phyloP scores from a whole-genome alignment of 1,284 basidiomycete genomes.

The Lentinula novae-zelandiae region DNA sequence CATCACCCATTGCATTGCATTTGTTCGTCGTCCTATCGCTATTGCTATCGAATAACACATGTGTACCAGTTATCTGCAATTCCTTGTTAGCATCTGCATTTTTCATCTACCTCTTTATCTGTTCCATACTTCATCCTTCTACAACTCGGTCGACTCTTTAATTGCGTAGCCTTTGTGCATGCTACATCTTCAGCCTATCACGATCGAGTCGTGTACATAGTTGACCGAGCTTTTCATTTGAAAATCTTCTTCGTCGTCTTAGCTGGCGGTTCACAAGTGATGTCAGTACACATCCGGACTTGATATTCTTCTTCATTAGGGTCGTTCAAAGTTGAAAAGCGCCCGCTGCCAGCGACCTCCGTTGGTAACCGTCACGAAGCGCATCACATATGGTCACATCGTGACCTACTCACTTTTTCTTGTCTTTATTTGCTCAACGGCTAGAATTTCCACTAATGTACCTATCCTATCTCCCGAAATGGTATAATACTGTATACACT shows the following conservation, averaged over 20 bases:
- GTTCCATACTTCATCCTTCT: background rate
- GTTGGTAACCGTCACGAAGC: no score
- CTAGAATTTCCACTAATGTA: no score
- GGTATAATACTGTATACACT: no score
- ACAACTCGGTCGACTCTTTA: background rate
- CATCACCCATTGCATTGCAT: slow-evolving; percentile 1
- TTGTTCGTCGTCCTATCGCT: slow-evolving; percentile 2
- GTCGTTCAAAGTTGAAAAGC: no score
- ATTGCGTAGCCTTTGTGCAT: background rate
- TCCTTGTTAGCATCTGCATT: background rate
- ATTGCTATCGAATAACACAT: slow-evolving; percentile 7
- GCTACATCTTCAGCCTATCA: background rate
- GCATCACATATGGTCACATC: no score
- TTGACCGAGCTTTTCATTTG: background rate
- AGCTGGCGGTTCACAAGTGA: no score
- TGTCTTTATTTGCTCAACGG: no score
- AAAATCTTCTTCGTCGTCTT: background rate
- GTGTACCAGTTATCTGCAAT: background rate
- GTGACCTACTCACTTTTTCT: no score
- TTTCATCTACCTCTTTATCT: background rate
- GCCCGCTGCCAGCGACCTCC: no score
- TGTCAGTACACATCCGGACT: no score
- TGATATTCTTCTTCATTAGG: no score
- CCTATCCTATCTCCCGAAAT: no score
- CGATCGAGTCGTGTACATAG: background rate